phyloP scores from a whole-genome alignment of 306 rosid species.

The Cyamopsis tetragonoloba region DNA sequence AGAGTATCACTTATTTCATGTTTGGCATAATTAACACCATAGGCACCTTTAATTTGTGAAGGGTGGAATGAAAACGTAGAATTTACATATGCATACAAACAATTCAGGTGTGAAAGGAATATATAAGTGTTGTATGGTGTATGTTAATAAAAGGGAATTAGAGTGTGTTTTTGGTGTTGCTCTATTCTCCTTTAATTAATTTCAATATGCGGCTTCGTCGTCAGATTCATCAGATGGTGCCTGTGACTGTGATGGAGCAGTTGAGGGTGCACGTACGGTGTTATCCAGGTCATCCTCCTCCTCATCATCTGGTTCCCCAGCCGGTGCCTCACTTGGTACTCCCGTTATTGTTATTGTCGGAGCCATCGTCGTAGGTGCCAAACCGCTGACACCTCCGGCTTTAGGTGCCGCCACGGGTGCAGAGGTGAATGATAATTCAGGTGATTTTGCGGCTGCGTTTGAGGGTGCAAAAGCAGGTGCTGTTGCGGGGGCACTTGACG shows the following conservation, averaged over 20 bases:
- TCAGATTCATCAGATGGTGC: neutral
- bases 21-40: neutral
- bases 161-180: neutral
- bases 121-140: too few relatives aligned
- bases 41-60: neutral
- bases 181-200: too few relatives aligned
- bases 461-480: neutral
- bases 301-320: neutral
- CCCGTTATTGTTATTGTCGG: neutral
- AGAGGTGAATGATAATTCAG: neutral
- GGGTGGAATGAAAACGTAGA: neutral
- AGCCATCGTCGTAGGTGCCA: neutral
- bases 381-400: neutral
- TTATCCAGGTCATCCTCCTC: neutral
- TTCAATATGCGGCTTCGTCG: too few relatives aligned
- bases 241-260: neutral
- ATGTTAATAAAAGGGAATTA: neutral
- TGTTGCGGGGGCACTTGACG: neutral
- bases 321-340: neutral
- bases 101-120: neutral
- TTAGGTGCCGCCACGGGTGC: neutral
- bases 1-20: neutral
- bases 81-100: too few relatives aligned
- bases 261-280: neutral
- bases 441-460: neutral